These are phyloP conservation scores for Brasilioporus rufonigricans DNA, from an alignment of 768 basidiomycete genomes.

Conservation along the genomic window DNA sequence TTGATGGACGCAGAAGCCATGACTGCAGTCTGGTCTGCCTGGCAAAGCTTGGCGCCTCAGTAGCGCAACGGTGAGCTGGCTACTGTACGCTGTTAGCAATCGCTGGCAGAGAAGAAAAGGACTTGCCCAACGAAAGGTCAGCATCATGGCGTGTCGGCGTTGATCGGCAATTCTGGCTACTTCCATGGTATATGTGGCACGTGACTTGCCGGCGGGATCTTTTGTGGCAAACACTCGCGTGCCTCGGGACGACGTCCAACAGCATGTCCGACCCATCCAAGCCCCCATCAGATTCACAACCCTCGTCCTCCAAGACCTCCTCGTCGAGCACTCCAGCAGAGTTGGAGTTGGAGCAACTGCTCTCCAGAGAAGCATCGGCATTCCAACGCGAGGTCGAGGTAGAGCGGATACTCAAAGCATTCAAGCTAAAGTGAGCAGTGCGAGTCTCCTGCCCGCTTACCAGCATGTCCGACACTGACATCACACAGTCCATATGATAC, in stretches of 20 bases:
- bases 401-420: conserved; percentile 88
- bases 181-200: conserved; percentile 3
- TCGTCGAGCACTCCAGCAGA: too few species aligned
- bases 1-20: conserved; percentile 2
- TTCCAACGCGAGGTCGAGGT: conserved; percentile 88
- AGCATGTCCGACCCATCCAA: conserved; percentile 13
- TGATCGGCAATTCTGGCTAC: not conserved
- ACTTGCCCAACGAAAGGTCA: not conserved
- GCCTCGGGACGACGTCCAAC: not conserved
- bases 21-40: not conserved
- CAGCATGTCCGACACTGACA: not conserved
- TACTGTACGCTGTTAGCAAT: not conserved
- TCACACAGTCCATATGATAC: conserved; percentile 87
- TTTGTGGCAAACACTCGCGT: not conserved
- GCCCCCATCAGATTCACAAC: conserved; percentile 5
- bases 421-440: conserved; percentile 86
- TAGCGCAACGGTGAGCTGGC: not conserved
- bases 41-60: too few species aligned
- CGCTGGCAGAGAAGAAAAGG: not conserved
- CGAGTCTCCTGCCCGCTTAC: not conserved
- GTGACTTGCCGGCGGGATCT: too few species aligned
- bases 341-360: conserved; percentile 73
- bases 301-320: conserved; percentile 10
- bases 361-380: conserved; percentile 77
- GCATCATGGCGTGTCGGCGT: conserved; percentile 4